phyloP scores from a whole-genome alignment of 805 yeast species.

The Tetrapisispora taiwanensis region DNA sequence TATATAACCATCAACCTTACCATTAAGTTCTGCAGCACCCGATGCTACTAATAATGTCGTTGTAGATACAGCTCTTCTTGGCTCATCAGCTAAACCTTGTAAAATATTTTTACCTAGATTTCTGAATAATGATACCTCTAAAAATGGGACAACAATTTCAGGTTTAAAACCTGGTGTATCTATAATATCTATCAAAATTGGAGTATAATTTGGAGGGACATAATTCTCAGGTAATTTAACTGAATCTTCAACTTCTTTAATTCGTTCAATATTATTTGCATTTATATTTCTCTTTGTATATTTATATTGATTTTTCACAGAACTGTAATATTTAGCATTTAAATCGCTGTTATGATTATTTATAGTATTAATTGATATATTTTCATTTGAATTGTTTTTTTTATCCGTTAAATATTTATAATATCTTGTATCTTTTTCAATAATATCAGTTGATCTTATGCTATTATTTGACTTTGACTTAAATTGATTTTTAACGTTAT shows the following conservation, averaged over 20 bases:
- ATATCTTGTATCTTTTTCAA: conserved; percentile 6
- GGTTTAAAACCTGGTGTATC: conserved; percentile 68
- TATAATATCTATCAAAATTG: conserved; percentile 55
- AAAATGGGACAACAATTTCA: conserved; percentile 59
- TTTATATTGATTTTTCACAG: neutral
- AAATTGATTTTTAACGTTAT: conserved; percentile 4
- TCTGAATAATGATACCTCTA: conserved; percentile 60
- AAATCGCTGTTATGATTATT: neutral
- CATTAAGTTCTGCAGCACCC: conserved; percentile 70
- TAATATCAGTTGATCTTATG: conserved; percentile 6
- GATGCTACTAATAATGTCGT: conserved; percentile 65
- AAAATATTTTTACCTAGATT: conserved; percentile 49
- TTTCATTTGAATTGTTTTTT: neutral
- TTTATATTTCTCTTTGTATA: neutral
- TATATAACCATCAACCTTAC: conserved; percentile 64
- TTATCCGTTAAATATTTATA: conserved; percentile 5
- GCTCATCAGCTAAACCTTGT: conserved; percentile 52
- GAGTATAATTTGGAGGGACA: conserved; percentile 43
- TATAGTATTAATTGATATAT: neutral
- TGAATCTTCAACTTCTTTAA: neutral
- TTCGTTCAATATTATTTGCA: neutral
- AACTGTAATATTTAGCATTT: neutral
- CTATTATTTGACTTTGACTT: conserved; percentile 4
- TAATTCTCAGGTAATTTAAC: conserved; percentile 22
- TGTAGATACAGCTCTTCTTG: conserved; percentile 50